Percentiles rank a stretch among this genome's conserved stretches.
phyloP scores from a whole-genome alignment of 2,329 filamentous ascomycete genomes.

The Aphanocladium album region DNA sequence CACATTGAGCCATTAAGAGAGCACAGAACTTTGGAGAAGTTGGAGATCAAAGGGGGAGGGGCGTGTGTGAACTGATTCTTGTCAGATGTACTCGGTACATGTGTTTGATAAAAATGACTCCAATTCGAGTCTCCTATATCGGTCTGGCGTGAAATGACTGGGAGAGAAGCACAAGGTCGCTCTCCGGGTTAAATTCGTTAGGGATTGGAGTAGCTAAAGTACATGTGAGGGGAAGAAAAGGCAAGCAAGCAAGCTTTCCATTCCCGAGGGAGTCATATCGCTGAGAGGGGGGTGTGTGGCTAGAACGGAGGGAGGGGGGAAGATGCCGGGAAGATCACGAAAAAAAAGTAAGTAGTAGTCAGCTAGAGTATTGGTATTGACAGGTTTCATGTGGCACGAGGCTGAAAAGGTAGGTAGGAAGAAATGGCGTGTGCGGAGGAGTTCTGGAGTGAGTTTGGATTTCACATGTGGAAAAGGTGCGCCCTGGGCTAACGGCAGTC shows the following conservation, averaged over 20 bases:
- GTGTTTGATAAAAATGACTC: slow-evolving; percentile 2
- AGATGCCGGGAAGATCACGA: background rate
- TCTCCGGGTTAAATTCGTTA: slow-evolving; percentile 9
- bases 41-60: background rate
- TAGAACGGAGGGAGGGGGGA: background rate
- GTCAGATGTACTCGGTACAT: slow-evolving; percentile 3
- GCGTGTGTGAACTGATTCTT: background rate
- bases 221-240: background rate
- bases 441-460: background rate
- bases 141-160: background rate
- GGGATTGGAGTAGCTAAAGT: background rate
- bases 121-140: slow-evolving; percentile 1
- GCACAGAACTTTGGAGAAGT: too few relatives aligned
- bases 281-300: background rate
- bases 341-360: too few relatives aligned
- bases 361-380: too few relatives aligned
- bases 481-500: background rate
- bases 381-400: background rate
- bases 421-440: background rate
- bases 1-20: background rate
- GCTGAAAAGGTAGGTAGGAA: background rate
- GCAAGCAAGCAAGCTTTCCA: background rate
- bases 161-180: too few relatives aligned
- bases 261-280: background rate
- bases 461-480: background rate